Evolutionary conservation across 2,329 filamentous ascomycete species (phyloP).

Genomic region (Aspergillus sp.): DNA sequence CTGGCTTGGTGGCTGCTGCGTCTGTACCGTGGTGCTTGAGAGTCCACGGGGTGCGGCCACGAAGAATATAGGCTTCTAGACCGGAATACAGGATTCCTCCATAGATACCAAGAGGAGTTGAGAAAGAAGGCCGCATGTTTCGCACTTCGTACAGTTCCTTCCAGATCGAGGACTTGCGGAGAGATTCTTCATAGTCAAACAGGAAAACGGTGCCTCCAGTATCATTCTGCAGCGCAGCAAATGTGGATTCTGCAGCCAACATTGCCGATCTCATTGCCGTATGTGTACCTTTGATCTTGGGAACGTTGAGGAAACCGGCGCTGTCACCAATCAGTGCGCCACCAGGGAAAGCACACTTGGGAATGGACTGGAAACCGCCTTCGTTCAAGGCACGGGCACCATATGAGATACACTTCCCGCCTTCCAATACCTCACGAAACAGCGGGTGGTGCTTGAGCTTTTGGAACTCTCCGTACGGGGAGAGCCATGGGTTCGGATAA

Average conservation of each 20-base stretch:
- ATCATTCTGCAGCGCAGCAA: slow-evolving; percentile 66
- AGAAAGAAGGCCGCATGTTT: slow-evolving; percentile 97
- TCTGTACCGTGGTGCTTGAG: slow-evolving; percentile 82
- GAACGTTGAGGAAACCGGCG: slow-evolving; percentile 94
- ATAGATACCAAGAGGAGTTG: slow-evolving; percentile 81
- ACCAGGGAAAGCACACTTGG: slow-evolving; percentile 94
- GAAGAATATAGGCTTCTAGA: slow-evolving; percentile 84
- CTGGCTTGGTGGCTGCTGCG: slow-evolving; percentile 75
- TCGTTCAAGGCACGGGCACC: slow-evolving; percentile 89
- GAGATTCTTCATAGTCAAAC: slow-evolving; percentile 88
- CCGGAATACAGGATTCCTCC: slow-evolving; percentile 93
- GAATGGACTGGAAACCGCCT: slow-evolving; percentile 96
- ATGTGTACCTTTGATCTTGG: slow-evolving; percentile 98
- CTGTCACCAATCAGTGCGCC: slow-evolving; percentile 95
- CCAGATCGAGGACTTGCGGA: slow-evolving; percentile 88
- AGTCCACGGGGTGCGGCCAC: slow-evolving; percentile 88
- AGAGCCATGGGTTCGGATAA: slow-evolving; percentile 95
- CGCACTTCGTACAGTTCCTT: slow-evolving; percentile 92
- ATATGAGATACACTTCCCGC: slow-evolving; percentile 97
- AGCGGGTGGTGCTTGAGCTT: slow-evolving; percentile 98
- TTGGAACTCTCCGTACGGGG: slow-evolving; percentile 95
- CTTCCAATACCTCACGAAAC: slow-evolving; percentile 84
- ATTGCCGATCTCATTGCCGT: slow-evolving; percentile 98
- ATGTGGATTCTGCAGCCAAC: slow-evolving; percentile 91
- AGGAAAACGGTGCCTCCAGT: slow-evolving; percentile 79